These are phyloP conservation scores for Adansonia rubrostipa DNA, from an alignment of 441 rosid genomes.

Conservation along the genomic window DNA sequence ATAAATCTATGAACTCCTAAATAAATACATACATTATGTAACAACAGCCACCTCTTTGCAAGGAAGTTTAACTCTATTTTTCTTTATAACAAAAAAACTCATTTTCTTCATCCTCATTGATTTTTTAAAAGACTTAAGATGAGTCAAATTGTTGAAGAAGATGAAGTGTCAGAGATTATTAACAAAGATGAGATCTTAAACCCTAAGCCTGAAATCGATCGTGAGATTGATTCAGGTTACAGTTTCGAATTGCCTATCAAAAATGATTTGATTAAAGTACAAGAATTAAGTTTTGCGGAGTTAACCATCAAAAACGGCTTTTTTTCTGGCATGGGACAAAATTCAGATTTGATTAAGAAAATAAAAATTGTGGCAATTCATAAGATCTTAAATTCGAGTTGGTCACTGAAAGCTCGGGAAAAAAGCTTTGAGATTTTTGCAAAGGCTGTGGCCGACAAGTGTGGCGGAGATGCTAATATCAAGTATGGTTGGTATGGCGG, in stretches of 20 bases:
- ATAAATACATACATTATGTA: no score
- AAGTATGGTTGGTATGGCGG: slow-evolving; percentile 49
- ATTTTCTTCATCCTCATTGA: not conserved
- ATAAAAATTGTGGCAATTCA: slow-evolving; percentile 45
- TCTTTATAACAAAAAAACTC: not conserved
- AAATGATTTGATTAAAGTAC: slow-evolving; percentile 32
- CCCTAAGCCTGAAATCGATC: not conserved
- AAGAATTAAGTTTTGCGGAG: slow-evolving; percentile 31
- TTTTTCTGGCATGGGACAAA: not conserved
- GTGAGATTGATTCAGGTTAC: slow-evolving; percentile 25
- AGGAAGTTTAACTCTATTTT: no score
- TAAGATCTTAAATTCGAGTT: slow-evolving; percentile 28
- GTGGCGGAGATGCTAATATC: slow-evolving; percentile 46
- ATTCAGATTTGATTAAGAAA: slow-evolving; percentile 27
- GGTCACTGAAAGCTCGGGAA: slow-evolving; percentile 23
- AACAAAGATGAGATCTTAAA: not conserved
- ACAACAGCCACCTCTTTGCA: no score
- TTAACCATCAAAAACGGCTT: slow-evolving; percentile 26
- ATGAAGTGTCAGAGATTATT: not conserved
- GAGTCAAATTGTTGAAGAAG: slow-evolving; percentile 7
- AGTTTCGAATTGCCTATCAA: slow-evolving; percentile 13
- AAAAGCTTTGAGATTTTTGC: slow-evolving; percentile 34
- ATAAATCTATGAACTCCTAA: no score
- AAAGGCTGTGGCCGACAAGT: slow-evolving; percentile 41
- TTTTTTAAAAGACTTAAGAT: not conserved